These are phyloP conservation scores for Cunninghamia lanceolata DNA, from an alignment of 75 land plant genomes.

Conservation along the genomic window DNA sequence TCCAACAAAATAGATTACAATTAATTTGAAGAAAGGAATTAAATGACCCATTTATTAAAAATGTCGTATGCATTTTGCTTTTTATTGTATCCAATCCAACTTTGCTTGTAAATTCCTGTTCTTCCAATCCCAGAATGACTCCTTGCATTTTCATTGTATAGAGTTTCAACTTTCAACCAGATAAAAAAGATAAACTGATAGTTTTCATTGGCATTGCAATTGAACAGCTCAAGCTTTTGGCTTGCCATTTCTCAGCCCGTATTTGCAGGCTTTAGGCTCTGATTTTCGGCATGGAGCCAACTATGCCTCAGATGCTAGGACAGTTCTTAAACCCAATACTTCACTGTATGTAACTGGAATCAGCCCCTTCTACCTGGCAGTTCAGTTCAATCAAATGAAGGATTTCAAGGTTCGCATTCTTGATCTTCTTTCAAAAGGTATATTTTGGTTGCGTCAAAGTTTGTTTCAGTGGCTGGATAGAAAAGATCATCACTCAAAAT, in stretches of 20 bases:
- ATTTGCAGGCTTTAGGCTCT: conserved; percentile 74
- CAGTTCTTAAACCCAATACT: conserved; percentile 64
- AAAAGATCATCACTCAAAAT: background rate
- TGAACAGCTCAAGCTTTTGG: conserved; percentile 71
- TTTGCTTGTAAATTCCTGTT: background rate
- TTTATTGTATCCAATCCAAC: background rate
- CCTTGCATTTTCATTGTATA: background rate
- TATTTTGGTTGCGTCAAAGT: background rate
- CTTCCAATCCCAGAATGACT: background rate
- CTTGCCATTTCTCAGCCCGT: conserved; percentile 72
- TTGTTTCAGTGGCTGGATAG: background rate
- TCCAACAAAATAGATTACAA: background rate
- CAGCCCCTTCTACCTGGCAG: conserved; percentile 73
- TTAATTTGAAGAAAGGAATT: background rate
- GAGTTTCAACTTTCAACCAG: background rate
- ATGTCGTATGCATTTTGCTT: background rate
- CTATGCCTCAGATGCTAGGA: conserved; percentile 76
- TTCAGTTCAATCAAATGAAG: conserved; percentile 77
- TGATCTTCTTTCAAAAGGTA: conserved; percentile 37
- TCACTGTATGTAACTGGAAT: conserved; percentile 61
- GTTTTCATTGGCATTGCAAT: background rate
- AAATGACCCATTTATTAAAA: background rate
- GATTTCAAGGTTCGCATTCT: conserved; percentile 47
- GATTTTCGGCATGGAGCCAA: conserved; percentile 82
- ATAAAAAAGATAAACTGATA: background rate